phyloP scores from a whole-genome alignment of 805 yeast genomes.

The Metschnikowia bowlesiae region DNA sequence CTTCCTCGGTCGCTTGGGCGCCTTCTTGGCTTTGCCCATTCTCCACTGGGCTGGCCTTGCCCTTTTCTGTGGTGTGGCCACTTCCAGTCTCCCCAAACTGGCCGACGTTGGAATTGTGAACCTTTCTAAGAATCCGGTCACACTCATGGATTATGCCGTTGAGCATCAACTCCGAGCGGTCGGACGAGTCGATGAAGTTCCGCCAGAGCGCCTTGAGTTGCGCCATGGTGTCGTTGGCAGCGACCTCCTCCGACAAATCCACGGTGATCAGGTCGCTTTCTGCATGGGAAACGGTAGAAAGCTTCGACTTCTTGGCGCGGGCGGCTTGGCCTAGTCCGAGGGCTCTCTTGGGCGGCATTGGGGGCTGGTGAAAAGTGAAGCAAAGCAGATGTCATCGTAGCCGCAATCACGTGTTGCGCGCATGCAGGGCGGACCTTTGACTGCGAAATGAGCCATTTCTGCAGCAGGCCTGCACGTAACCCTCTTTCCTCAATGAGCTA shows the following conservation, averaged over 20 bases:
- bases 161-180: slow-evolving; percentile 58
- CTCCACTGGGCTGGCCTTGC: not conserved
- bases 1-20: not conserved
- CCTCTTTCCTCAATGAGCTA: not conserved
- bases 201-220: slow-evolving; percentile 73
- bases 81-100: not conserved
- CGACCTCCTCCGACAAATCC: slow-evolving; percentile 64
- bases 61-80: not conserved
- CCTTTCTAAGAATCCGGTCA: slow-evolving; percentile 65
- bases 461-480: not conserved
- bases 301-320: slow-evolving; percentile 24
- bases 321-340: slow-evolving; percentile 37
- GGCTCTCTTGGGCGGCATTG: slow-evolving; percentile 28
- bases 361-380: not conserved
- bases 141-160: slow-evolving; percentile 93
- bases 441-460: not conserved
- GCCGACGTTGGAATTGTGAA: slow-evolving; percentile 1
- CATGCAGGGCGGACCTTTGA: not conserved
- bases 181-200: slow-evolving; percentile 52
- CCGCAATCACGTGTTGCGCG: not conserved
- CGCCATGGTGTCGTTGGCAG: slow-evolving; percentile 73
- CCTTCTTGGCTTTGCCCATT: not conserved
- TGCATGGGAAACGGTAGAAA: slow-evolving; percentile 4
- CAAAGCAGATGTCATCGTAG: not conserved
- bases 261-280: slow-evolving; percentile 38